Evolutionary conservation across 371 early-diverging fungal species (phyloP), one percentile per base, ranked within the genome.

Genomic region (Homolaphlyctis polyrhiza): DNA sequence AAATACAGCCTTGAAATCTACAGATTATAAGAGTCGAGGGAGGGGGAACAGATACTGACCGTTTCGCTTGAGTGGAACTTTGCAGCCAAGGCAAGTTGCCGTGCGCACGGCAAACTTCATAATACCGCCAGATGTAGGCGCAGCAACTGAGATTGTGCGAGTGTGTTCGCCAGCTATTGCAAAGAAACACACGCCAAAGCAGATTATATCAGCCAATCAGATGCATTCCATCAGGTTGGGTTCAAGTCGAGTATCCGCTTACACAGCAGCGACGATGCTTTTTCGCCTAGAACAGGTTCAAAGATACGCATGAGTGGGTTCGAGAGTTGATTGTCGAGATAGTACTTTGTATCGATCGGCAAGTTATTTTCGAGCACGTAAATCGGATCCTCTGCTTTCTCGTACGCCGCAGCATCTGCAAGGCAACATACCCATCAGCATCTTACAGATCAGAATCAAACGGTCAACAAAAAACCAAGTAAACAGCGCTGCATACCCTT

Each of bases 361-460:
- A 99, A 81, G 75, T 96, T 97, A 73, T 99, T 90, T 64, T 99
- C 98, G 39, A 99, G 84, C 14, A 98, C 99, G 70, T 93, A 99
- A 28, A 99, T 84, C 23, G 99, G 99, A 77, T 99, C 99, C 79
- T 99, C 99, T 0, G 97, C 92, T 69, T 95, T 94, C 67, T 99
- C 99, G 70, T 98, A 97, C 2, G 98, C 94, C 30, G 95, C 90
- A 25, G 91, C 89, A 57, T 85, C 80, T 74, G 39, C 18, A 47
- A 18, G 33, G 25, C 30, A 33, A 62, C 33, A 27, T 62, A 25
- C n/a, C 14, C 8, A 8, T 25, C 14, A 25, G 18, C 13, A 34
- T 25, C 59, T 59, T 32, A 62, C 43, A 32, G n/a, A n/a, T n/a
- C n/a, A n/a, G 4, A 35, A 28, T 43, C 49, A 35, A 34, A 48